Conservation (phyloP, 371 early-diverging fungal genomes). For the Apophysomyces trapeziformis region DNA sequence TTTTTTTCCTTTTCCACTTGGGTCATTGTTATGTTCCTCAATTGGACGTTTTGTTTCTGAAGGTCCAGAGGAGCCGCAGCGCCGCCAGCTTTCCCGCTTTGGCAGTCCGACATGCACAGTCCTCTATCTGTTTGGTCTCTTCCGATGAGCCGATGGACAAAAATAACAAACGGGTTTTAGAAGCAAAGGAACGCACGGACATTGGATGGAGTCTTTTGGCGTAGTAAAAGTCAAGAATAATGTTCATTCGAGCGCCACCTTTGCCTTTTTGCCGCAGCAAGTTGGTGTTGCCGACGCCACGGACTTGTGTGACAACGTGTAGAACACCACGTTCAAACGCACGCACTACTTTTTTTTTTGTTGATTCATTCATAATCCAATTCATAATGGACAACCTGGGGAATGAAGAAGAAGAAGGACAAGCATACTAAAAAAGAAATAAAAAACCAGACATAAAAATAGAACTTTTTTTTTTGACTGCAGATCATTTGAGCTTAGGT, state of each 20-base stretch:
- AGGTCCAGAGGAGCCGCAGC: too few species aligned
- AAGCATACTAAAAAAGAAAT: background rate
- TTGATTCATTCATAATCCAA: too few species aligned
- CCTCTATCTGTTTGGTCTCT: background rate
- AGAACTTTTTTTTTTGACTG: too few species aligned
- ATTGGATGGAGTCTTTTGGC: background rate
- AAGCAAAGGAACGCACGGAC: constrained; percentile 2
- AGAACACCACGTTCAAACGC: background rate
- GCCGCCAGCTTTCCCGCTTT: too few species aligned
- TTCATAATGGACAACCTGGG: too few species aligned
- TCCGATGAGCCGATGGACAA: background rate
- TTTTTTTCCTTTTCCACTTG: too few species aligned
- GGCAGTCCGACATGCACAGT: too few species aligned
- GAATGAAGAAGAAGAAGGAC: too few species aligned
- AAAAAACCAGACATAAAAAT: background rate
- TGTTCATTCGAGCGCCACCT: background rate
- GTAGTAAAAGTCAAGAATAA: background rate
- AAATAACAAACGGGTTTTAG: background rate
- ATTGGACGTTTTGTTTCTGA: too few species aligned
- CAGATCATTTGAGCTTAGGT: constrained; percentile 3
- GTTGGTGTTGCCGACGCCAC: constrained; percentile 10
- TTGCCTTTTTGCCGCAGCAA: constrained; percentile 1
- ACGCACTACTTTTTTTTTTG: background rate
- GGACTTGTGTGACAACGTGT: constrained; percentile 4
- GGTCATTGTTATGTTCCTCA: too few species aligned